Base-by-base conservation (phyloP, 208 protist genomes). In the Acanthamoeba lugdunensis region DNA sequence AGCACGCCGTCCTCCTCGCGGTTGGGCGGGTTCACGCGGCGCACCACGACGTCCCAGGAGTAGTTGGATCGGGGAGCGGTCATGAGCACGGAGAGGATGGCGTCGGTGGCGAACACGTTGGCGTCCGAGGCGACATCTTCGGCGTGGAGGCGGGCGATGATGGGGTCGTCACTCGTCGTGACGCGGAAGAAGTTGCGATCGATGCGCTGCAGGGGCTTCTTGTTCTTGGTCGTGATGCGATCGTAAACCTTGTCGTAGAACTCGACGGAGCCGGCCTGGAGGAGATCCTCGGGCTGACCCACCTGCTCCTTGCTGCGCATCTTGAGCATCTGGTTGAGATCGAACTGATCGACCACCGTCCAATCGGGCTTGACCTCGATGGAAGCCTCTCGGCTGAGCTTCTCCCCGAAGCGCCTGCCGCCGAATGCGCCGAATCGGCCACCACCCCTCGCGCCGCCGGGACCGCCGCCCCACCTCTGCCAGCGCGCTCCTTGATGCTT, bases 21-120 rank as follows among this genome's bases (percentile, higher is more conserved):
- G 65, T 89, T 69, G 82, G 48, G 48, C n/a, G 82, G 54, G 67
- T 89, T 95, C 21, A 94, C 67, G 30, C 95, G 90, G 16, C 48
- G 37, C 41, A 97, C 96, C 7, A 97, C 90, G 58, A 97, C 93
- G 94, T 97, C 97, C 96, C 96, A 97, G 9, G 96, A 95, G 91
- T 96, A 95, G 28, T 96, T 92, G 2, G 95, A 96, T 54, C 96
- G 96, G 13, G 95, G 71, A 23, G 94, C 88, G 30, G 87, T 71
- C 97, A 97, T 97, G 48, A 97, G 67, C 18, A 84, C 79, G 6
- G 97, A 67, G 23, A 97, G 79, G 90, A 97, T 95, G 33, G 28
- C 30, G 81, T 97, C 96, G 33, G 95, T 97, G 25, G 94, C 93
- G 95, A 96, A 97, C 8, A 97, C 95, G 71, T 95, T 94, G 77